phyloP scores from a whole-genome alignment of 1,139 yeast genomes.

The Hemisphaericaspora xylofermentans region DNA sequence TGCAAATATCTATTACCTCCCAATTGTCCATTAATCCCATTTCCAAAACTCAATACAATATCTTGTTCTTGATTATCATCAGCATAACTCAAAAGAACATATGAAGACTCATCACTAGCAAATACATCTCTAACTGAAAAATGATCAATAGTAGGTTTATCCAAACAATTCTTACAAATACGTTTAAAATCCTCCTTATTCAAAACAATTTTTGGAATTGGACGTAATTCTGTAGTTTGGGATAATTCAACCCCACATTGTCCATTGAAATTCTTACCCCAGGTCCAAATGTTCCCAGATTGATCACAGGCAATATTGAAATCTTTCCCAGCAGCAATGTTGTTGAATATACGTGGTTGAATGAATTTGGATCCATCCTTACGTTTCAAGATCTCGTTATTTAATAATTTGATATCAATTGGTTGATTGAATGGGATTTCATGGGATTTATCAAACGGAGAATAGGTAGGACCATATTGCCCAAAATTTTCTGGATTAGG shows the following conservation, averaged over 20 bases:
- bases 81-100: conserved; percentile 40
- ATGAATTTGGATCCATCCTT: conserved; percentile 25
- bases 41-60: conserved; percentile 67
- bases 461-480: conserved; percentile 77
- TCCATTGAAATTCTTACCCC: conserved; percentile 83
- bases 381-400: conserved; percentile 29
- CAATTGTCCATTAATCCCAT: conserved; percentile 84
- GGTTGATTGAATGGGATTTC: conserved; percentile 28
- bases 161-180: conserved; percentile 24
- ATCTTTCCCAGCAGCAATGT: conserved; percentile 70
- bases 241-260: conserved; percentile 76
- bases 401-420: conserved; percentile 36
- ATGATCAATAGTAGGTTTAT: conserved; percentile 31
- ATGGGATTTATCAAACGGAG: conserved; percentile 50
- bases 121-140: conserved; percentile 50
- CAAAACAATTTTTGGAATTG: conserved; percentile 64
- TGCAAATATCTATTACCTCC: conserved; percentile 79
- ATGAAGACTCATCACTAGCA: conserved; percentile 73
- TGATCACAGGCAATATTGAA: conserved; percentile 70
- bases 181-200: conserved; percentile 20
- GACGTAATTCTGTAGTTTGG: conserved; percentile 61
- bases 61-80: conserved; percentile 21
- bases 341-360: conserved; percentile 45
- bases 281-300: conserved; percentile 68
- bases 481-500: conserved; percentile 51